phyloP scores from a whole-genome alignment of 345 rosid genomes.

The Euphorbia pulcherrima region DNA sequence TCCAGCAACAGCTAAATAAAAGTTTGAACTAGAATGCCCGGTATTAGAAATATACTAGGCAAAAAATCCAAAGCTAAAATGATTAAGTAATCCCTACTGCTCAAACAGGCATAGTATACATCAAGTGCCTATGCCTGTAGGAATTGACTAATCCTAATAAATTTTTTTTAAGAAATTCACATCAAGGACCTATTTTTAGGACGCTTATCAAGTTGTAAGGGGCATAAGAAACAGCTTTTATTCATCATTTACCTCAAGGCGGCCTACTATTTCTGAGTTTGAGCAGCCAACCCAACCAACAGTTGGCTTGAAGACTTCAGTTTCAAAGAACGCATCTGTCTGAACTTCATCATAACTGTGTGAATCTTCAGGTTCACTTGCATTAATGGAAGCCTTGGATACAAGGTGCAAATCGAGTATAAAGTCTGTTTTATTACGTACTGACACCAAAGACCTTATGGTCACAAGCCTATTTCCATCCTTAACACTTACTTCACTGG shows the following conservation, averaged over 20 bases:
- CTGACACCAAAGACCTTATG: conserved; percentile 82
- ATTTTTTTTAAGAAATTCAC: background rate
- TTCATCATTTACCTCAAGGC: conserved; percentile 27
- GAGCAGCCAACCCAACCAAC: conserved; percentile 50
- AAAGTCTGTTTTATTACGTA: conserved; percentile 63
- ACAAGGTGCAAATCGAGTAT: conserved; percentile 63
- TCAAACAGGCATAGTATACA: background rate
- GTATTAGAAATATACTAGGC: background rate
- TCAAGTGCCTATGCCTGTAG: background rate
- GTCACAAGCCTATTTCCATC: conserved; percentile 79
- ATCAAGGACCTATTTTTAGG: background rate
- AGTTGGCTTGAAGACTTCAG: conserved; percentile 39
- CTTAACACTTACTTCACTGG: conserved; percentile 82
- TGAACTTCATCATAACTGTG: conserved; percentile 28
- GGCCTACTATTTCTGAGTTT: conserved; percentile 22
- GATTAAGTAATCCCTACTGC: background rate
- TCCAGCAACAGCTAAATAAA: background rate
- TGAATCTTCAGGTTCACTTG: conserved; percentile 26
- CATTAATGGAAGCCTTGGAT: conserved; percentile 40
- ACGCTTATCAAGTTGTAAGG: background rate
- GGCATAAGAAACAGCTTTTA: background rate
- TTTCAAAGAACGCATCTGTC: conserved; percentile 48
- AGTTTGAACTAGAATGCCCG: background rate
- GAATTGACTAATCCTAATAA: background rate
- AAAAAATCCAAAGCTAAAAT: background rate